Evolutionary conservation across 2,329 filamentous ascomycete species (phyloP), one percentile per base, ranked within the genome.

Genomic region (Parasarocladium wereldwijsianum): DNA sequence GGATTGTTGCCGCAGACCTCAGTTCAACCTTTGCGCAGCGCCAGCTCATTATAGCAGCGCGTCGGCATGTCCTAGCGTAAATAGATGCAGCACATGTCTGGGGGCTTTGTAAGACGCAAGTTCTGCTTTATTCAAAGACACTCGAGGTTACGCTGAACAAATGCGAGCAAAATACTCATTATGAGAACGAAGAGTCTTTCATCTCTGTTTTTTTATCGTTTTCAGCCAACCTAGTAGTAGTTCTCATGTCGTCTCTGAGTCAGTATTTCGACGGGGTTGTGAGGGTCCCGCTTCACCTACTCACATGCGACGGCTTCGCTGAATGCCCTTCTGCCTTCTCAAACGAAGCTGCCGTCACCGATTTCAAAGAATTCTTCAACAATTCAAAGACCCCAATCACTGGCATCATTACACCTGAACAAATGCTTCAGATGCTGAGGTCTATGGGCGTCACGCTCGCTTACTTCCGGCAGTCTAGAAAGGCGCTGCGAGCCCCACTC

Each of bases 1-100:
- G 23, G 23, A 24, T 24, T 24, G 23, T 11, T 24, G 23, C 23
- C 23, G n/a, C n/a, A n/a, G n/a, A n/a, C n/a, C n/a, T n/a, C n/a
- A n/a, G n/a, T n/a, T n/a, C n/a, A n/a, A n/a, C n/a, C n/a, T n/a
- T n/a, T n/a, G n/a, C n/a, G n/a, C n/a, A n/a, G n/a, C n/a, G n/a
- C n/a, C n/a, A n/a, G n/a, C n/a, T n/a, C n/a, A n/a, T n/a, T n/a
- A n/a, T n/a, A n/a, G n/a, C n/a, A n/a, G n/a, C n/a, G n/a, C n/a
- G n/a, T n/a, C n/a, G n/a, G n/a, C n/a, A n/a, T n/a, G n/a, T n/a
- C n/a, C n/a, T n/a, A n/a, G n/a, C n/a, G n/a, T n/a, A n/a, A n/a
- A n/a, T n/a, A n/a, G n/a, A n/a, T n/a, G n/a, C n/a, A n/a, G n/a
- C n/a, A n/a, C n/a, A n/a, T n/a, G n/a, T n/a, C n/a, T n/a, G n/a